Base-by-base conservation (phyloP, 139 green algal species). In the Medakamo hakoo region DNA sequence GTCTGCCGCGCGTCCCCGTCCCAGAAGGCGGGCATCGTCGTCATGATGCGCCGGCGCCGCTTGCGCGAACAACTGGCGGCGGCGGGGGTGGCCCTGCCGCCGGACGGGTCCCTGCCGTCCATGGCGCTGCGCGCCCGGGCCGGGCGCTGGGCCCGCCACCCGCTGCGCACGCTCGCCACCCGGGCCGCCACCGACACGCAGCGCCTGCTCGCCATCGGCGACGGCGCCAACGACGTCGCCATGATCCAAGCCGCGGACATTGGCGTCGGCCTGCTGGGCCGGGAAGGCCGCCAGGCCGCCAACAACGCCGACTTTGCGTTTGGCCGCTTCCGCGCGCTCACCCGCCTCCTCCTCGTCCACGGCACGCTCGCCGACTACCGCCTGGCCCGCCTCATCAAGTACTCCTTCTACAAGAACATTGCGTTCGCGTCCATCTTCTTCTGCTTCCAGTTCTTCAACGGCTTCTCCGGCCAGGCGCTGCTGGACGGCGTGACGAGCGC, bases 371-470 rank as follows among this genome's bases (percentile, higher is more conserved):
- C 71, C 32, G 93, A 93, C 77, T 90, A 91, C 64, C 82, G 90
- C 60, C 86, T 95, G 72, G 58, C 60, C 3, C 79, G 88, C 63
- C 78, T 90, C 25, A 83, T 96, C 68, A 80, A 89, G 73, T 98
- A 98, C 80, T 89, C 88, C 27, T 98, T 98, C 81, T 98, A 96
- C 79, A 98, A 97, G 76, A 98, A 98, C 75, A 85, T 96, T 70
- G 78, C 81, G 14, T 94, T 95, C 73, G 88, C 82, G 57, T 73
- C 96, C 64, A 80, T 85, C 23, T 80, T 89, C 25, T 80, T 93
- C 49, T 90, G 82, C 77, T 89, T 83, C 69, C 83, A 87, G 40
- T 89, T 85, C 65, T 78, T 83, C 62, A 79, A 66, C 61, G 72
- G 64, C 64, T 78, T 65, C 61, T 68, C 57, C 4, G 72, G 72